Evolutionary conservation across 2,329 filamentous ascomycete species (phyloP).

Genomic region (Penicillium palitans): DNA sequence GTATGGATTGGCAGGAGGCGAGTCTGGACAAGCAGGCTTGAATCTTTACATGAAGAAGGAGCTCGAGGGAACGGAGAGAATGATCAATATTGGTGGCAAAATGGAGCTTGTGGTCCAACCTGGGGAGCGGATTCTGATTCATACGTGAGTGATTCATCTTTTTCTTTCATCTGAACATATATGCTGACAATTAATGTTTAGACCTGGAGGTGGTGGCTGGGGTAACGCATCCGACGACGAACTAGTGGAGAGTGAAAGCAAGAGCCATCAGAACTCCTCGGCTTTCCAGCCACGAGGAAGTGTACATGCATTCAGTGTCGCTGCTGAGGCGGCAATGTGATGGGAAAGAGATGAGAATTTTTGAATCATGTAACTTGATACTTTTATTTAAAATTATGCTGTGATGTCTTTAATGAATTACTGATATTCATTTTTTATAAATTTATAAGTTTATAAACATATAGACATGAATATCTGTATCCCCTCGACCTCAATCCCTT

Average conservation of each 20-base stretch:
- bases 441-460: not conserved
- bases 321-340: slow-evolving; percentile 9
- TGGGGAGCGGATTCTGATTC: slow-evolving; percentile 37
- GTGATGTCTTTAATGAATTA: not conserved
- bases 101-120: slow-evolving; percentile 25
- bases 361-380: not conserved
- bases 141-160: slow-evolving; percentile 9
- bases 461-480: not conserved
- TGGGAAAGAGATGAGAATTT: not conserved
- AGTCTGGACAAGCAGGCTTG: slow-evolving; percentile 70
- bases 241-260: not conserved
- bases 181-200: slow-evolving; percentile 1
- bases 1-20: slow-evolving; percentile 66
- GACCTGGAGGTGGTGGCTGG: slow-evolving; percentile 20
- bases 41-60: slow-evolving; percentile 70
- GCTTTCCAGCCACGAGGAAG: slow-evolving; percentile 12
- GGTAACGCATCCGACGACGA: slow-evolving; percentile 3
- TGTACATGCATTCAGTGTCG: slow-evolving; percentile 11
- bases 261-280: not conserved
- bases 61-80: slow-evolving; percentile 15
- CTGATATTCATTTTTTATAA: not conserved
- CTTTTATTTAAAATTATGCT: not conserved
- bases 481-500: not conserved
- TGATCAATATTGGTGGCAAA: slow-evolving; percentile 24
- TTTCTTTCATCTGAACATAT: not conserved